phyloP scores from a whole-genome alignment of 176 grass and related monocot species.

The Raddia guianensis region DNA sequence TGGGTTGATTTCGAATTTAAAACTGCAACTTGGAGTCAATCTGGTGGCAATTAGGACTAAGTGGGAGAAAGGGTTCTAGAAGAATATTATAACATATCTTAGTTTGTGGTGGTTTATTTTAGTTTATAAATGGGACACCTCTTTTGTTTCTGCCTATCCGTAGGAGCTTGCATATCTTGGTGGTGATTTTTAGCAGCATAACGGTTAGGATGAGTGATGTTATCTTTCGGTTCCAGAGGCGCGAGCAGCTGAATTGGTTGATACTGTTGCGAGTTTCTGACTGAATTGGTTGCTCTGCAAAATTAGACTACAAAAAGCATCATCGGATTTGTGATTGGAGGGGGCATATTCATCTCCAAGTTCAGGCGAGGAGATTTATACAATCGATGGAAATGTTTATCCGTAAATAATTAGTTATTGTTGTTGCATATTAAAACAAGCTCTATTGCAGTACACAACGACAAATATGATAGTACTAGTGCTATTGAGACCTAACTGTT shows the following conservation, averaged over 20 bases:
- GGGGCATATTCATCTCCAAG: neutral
- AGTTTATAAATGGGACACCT: neutral
- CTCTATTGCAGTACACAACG: too few species aligned
- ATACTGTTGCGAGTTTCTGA: neutral
- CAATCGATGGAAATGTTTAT: neutral
- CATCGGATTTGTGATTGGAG: neutral
- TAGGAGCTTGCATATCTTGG: slow-evolving; percentile 13
- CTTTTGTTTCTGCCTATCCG: neutral
- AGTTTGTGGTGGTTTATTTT: slow-evolving; percentile 30
- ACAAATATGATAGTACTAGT: too few species aligned
- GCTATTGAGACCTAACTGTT: too few species aligned
- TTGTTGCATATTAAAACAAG: neutral
- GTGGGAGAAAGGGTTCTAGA: slow-evolving; percentile 1
- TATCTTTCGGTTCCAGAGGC: neutral
- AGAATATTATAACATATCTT: slow-evolving; percentile 14
- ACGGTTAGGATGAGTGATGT: slow-evolving; percentile 2
- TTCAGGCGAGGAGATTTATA: neutral
- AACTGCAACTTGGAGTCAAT: slow-evolving; percentile 22
- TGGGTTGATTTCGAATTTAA: slow-evolving; percentile 14
- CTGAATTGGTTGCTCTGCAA: neutral
- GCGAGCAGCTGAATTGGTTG: neutral
- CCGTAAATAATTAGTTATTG: neutral
- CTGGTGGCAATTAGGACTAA: neutral
- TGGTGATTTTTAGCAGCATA: neutral
- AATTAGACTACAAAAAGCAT: too few species aligned